A percentile compares a stretch with the other conserved stretches of the same genome.
phyloP scores from a whole-genome alignment of 2,329 filamentous ascomycete genomes.

The Reticulascus tulasneorum region DNA sequence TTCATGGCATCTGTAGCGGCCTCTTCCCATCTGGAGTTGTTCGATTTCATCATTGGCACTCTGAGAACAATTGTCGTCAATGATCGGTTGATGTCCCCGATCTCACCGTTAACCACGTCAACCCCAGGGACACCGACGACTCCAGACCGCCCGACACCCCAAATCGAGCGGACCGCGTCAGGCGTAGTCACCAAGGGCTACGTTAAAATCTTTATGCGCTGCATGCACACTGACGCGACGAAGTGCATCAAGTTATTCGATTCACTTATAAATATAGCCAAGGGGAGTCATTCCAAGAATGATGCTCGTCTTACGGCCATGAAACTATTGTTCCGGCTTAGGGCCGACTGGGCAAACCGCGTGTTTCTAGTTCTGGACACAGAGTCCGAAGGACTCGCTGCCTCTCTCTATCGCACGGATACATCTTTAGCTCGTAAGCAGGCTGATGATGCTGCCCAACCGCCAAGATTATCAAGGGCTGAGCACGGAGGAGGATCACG shows the following conservation, averaged over 20 bases:
- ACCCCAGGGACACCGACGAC: slow-evolving; percentile 22
- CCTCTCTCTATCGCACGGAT: slow-evolving; percentile 64
- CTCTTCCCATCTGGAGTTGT: slow-evolving; percentile 55
- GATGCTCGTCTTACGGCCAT: slow-evolving; percentile 71
- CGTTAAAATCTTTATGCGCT: slow-evolving; percentile 71
- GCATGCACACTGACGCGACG: slow-evolving; percentile 60
- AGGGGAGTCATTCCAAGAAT: slow-evolving; percentile 54
- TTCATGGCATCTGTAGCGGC: slow-evolving; percentile 63
- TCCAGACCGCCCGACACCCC: slow-evolving; percentile 16
- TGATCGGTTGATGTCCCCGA: slow-evolving; percentile 42
- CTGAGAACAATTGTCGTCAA: slow-evolving; percentile 47
- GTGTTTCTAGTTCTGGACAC: slow-evolving; percentile 68
- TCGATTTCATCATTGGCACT: slow-evolving; percentile 53
- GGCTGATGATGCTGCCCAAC: slow-evolving; percentile 46
- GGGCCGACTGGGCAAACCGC: slow-evolving; percentile 75
- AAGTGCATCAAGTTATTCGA: slow-evolving; percentile 64
- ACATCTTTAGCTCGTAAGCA: slow-evolving; percentile 46
- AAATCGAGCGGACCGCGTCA: slow-evolving; percentile 48
- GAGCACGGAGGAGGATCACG: slow-evolving; percentile 39
- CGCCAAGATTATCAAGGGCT: slow-evolving; percentile 37
- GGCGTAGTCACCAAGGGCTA: slow-evolving; percentile 70
- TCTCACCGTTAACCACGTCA: slow-evolving; percentile 22
- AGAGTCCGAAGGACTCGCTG: slow-evolving; percentile 70
- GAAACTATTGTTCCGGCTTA: slow-evolving; percentile 75
- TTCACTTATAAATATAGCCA: slow-evolving; percentile 60